Conservation (phyloP, 2,329 filamentous ascomycete genomes). For the Aureobasidium sp. region DNA sequence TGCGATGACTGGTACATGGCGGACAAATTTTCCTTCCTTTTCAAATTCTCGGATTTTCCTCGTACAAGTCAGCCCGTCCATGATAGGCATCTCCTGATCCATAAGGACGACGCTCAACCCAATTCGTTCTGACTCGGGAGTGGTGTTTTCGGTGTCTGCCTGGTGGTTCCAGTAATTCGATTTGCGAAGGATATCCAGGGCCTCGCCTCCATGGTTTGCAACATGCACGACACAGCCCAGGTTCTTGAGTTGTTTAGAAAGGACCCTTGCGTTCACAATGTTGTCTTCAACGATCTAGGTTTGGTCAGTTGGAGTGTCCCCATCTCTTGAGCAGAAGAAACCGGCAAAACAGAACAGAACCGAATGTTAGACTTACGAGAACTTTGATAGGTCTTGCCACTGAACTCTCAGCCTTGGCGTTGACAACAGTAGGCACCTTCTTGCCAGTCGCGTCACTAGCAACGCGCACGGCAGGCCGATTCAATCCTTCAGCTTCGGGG, state of each 20-base stretch:
- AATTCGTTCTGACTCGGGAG: constrained; percentile 6
- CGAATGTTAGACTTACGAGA: background rate
- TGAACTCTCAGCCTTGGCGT: background rate
- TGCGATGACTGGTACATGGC: constrained; percentile 69
- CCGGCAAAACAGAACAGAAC: background rate
- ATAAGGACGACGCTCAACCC: constrained; percentile 51
- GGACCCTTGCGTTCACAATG: constrained; percentile 40
- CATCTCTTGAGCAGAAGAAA: background rate
- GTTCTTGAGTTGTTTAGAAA: constrained; percentile 42
- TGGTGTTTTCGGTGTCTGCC: background rate
- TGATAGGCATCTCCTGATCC: constrained; percentile 74
- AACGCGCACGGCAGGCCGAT: background rate
- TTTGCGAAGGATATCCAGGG: constrained; percentile 34
- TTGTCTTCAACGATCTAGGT: constrained; percentile 35
- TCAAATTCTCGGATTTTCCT: constrained; percentile 61
- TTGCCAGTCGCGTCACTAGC: constrained; percentile 13
- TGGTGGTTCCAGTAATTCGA: constrained; percentile 33
- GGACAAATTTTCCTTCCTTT: constrained; percentile 48
- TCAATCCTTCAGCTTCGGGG: constrained; percentile 13
- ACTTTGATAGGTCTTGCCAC: background rate
- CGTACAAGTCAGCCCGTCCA: constrained; percentile 71
- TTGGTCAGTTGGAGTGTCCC: background rate
- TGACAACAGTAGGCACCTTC: background rate
- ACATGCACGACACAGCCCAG: constrained; percentile 37
- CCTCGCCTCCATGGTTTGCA: constrained; percentile 40